A percentile compares a stretch with the other conserved stretches of the same genome.
Evolutionary conservation across 495 filamentous ascomycete genomes (phyloP).

Genomic region (Podospora pseudopauciseta): DNA sequence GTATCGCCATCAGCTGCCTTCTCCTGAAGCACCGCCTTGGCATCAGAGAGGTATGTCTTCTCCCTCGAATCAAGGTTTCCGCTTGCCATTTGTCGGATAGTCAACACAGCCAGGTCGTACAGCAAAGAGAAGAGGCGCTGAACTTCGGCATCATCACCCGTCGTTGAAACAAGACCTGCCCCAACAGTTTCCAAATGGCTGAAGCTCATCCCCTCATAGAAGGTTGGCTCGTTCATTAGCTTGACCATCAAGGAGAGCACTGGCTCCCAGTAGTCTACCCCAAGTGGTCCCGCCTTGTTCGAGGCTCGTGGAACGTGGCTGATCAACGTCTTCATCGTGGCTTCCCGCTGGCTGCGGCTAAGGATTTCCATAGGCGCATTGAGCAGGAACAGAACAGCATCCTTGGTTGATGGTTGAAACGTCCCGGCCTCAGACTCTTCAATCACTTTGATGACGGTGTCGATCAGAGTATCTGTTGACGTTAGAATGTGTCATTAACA

Average conservation of each 20-base stretch:
- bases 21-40: slow-evolving; percentile 26
- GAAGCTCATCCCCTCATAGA: slow-evolving; percentile 42
- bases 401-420: slow-evolving; percentile 13
- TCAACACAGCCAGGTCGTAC: slow-evolving; percentile 29
- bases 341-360: slow-evolving; percentile 24
- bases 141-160: slow-evolving; percentile 12
- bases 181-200: slow-evolving; percentile 27
- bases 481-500: not conserved
- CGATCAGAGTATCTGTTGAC: slow-evolving; percentile 17
- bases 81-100: slow-evolving; percentile 33
- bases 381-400: slow-evolving; percentile 26
- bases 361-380: slow-evolving; percentile 21
- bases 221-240: slow-evolving; percentile 46
- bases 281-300: slow-evolving; percentile 15
- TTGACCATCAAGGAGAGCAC: slow-evolving; percentile 47
- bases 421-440: slow-evolving; percentile 18
- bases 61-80: slow-evolving; percentile 34
- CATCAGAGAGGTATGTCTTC: slow-evolving; percentile 31
- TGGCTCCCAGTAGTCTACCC: slow-evolving; percentile 26
- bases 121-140: slow-evolving; percentile 26
- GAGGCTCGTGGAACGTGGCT: slow-evolving; percentile 13
- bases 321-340: slow-evolving; percentile 26
- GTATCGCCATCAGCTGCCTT: slow-evolving; percentile 23
- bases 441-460: slow-evolving; percentile 18
- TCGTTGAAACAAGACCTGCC: slow-evolving; percentile 1